Base-by-base conservation (phyloP, 2,329 filamentous ascomycete genomes). In the Talaromyces marneffei region DNA sequence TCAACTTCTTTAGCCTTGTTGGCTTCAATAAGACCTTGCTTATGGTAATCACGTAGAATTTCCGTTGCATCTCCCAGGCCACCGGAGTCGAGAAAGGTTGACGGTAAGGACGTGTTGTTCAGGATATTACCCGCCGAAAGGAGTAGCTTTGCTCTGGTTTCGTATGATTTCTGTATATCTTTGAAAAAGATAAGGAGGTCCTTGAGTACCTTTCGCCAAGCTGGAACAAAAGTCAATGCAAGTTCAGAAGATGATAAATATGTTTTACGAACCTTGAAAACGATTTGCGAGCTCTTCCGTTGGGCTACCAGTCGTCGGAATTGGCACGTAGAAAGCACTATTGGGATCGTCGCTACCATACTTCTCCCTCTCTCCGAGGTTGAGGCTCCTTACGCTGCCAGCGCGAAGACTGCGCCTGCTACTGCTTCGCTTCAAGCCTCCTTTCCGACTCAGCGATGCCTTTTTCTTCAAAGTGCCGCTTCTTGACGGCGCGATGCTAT, bases 121-220 rank as follows among this genome's bases (percentile, higher is more conserved):
- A 95, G 85, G 16, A 92, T 84, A 69, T 92, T 92, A 59, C 90
- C 88, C 8, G 96, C 85, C 68, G 95, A 96, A 62, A 91, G 74
- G 4, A 96, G 81, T 7, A 88, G 85, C 74, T 97, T 97, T 29
- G 90, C 84, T 64, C 90, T 87, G 60, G 88, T 83, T 71, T 99
- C 93, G 75, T 97, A 97, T 53, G 92, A 90, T 56, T 84, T 84
- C 72, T 96, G 91, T 52, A 97, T 87, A 74, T 97, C 94, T 68
- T 91, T 87, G 74, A 97, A 97, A 74, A 96, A 97, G 61, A 89
- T 80, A 66, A 97, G 96, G 48, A 97, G 82, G 67, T 97, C 92
- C 74, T 97, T 97, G 58, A 99, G 83, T 14, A 97, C 84, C 79
- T 96, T 96, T 69, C 94, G 86, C 94, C 94, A 99, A 57, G 90